Evolutionary conservation across 352 stramenopile genomes (phyloP), one percentile per base, ranked within the genome.

Genomic region (Phytophthora sansomeana): DNA sequence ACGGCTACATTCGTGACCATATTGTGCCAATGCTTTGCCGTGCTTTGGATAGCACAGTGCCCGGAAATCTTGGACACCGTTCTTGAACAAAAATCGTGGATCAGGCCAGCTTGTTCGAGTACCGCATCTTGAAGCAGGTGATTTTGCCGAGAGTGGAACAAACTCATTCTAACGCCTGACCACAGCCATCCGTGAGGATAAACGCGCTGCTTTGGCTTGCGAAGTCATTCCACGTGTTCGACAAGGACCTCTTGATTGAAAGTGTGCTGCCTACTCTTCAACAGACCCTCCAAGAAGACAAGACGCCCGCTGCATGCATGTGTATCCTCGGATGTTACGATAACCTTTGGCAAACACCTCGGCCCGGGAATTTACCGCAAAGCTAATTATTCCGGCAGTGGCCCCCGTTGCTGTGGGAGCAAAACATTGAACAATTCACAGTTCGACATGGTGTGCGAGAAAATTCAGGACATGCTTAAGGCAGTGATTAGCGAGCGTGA

Each of bases 401-500:
- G 75, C n/a, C 88, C 17, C 88, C 88, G 26, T 54, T 96, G 49
- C 64, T 96, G 4, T 96, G 88, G 88, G 88, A 96, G 43, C 64
- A n/a, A 83, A 28, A 81, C 76, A 1, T 56, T 96, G 9, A 96
- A 92, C 58, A 92, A 87, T 67, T 62, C 74, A 24, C 88, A 96
- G 60, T 96, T 96, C 54, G 88, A 96, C 55, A 77, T 91, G 44
- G 85, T 96, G 9, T 95, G 86, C 39, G 86, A 94, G 52, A 93
- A 93, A 55, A 87, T 96, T 63, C 85, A 96, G 58, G 81, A 93
- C 29, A 96, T 96, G 88, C 74, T 96, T n/a, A 94, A 96, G 64
- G 74, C 78, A 44, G 87, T 96, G 48, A 95, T 96, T 49, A 75
- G 46, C 14, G 86, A 94, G 38, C 81, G 88, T 21, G 88, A 96